phyloP scores from a whole-genome alignment of 2,329 filamentous ascomycete species.

The Trichoderma sp. region DNA sequence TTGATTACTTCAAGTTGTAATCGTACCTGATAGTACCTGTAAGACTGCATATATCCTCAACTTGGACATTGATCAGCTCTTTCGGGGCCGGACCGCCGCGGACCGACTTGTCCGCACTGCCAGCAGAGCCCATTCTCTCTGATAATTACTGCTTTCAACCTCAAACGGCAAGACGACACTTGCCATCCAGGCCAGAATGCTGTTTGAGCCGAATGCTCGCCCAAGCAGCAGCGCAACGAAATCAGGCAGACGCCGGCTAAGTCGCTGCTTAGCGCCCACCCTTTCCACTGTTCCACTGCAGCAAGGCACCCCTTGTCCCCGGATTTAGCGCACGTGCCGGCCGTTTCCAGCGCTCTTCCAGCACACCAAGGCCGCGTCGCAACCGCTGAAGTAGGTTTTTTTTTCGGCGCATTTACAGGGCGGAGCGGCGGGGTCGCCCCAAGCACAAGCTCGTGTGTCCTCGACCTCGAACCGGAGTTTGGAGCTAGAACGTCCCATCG shows the following conservation, averaged over 20 bases:
- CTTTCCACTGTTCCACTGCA: not conserved
- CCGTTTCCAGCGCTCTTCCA: not conserved
- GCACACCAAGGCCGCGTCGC: not conserved
- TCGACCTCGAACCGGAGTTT: not conserved
- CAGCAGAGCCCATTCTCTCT: not conserved
- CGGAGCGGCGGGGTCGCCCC: not conserved
- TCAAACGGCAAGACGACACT: not conserved
- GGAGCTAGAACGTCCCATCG: not conserved
- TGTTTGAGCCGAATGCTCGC: constrained; percentile 9
- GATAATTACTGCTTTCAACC: constrained; percentile 4
- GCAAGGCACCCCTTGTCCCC: constrained; percentile 5
- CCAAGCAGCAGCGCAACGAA: not conserved
- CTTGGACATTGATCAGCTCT: not conserved
- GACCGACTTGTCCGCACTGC: not conserved
- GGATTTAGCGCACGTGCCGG: constrained; percentile 14
- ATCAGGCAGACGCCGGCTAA: constrained; percentile 14
- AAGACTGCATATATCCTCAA: not conserved
- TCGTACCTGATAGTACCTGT: not conserved
- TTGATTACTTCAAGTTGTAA: not conserved
- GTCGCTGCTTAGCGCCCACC: not conserved
- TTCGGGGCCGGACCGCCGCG: constrained; percentile 7
- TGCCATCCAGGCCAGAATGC: not conserved
- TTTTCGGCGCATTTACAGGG: constrained; percentile 1
- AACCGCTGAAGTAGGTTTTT: not conserved
- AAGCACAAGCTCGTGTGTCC: not conserved